Conservation (phyloP, 495 filamentous ascomycete species). For the Usnea hakonensis region DNA sequence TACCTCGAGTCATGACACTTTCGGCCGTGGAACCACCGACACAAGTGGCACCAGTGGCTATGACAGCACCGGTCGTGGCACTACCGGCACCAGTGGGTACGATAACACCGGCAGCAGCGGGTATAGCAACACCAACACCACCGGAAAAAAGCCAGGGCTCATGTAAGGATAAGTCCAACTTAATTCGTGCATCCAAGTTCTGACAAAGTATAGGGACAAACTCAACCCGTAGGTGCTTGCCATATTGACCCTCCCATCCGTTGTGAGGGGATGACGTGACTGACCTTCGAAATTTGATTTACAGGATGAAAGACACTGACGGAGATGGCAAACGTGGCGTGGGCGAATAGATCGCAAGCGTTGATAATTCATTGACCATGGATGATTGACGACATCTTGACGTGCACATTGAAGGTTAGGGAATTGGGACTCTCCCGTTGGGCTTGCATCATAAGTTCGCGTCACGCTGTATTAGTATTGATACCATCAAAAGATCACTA, state of each 20-base stretch:
- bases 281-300: not conserved
- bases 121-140: conserved; percentile 16
- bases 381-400: not conserved
- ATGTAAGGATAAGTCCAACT: conserved; percentile 12
- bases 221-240: conserved; percentile 32
- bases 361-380: not conserved
- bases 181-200: not conserved
- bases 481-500: not conserved
- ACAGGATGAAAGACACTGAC: conserved; percentile 28
- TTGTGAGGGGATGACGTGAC: not conserved
- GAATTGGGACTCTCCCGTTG: not conserved
- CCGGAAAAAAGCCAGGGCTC: conserved; percentile 32
- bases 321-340: conserved; percentile 40
- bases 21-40: conserved; percentile 6
- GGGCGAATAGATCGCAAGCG: conserved; percentile 28
- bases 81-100: conserved; percentile 15
- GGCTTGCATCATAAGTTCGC: not conserved
- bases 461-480: not conserved
- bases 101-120: conserved; percentile 17
- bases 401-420: not conserved
- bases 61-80: conserved; percentile 1
- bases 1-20: not conserved
- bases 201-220: conserved; percentile 23
- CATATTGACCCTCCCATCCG: not conserved
- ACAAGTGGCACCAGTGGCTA: conserved; percentile 18